A percentile compares a stretch with the other conserved stretches of the same genome.
Evolutionary conservation across 2,329 filamentous ascomycete genomes (phyloP).

Genomic region (Neonectria magnoliae): DNA sequence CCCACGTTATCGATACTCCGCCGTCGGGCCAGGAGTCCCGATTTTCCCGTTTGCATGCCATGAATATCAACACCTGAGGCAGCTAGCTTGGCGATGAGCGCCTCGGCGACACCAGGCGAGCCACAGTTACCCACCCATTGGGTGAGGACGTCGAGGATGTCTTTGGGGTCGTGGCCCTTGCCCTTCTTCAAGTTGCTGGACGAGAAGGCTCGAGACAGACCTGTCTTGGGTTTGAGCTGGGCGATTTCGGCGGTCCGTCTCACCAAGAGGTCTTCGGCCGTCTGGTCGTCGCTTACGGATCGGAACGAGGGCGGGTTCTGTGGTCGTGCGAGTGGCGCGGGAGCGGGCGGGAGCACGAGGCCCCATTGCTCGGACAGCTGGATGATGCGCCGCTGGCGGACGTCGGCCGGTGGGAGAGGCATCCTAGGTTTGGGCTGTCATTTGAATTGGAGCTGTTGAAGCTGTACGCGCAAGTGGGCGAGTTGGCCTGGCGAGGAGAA

Average conservation of each 20-base stretch:
- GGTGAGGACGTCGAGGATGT: constrained; percentile 63
- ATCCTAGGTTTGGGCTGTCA: constrained; percentile 36
- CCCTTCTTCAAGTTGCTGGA: constrained; percentile 54
- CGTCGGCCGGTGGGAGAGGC: constrained; percentile 46
- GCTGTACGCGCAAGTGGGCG: neutral
- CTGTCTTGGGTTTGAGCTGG: constrained; percentile 51
- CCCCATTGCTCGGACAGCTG: constrained; percentile 63
- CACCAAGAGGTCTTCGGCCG: constrained; percentile 65
- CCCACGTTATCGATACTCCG: constrained; percentile 60
- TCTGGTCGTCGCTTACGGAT: constrained; percentile 59
- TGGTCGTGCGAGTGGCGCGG: constrained; percentile 54
- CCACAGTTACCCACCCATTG: constrained; percentile 60
- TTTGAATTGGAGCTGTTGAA: constrained; percentile 17
- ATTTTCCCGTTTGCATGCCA: constrained; percentile 58
- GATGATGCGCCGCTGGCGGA: constrained; percentile 59
- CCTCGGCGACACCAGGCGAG: constrained; percentile 65
- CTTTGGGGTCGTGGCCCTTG: constrained; percentile 62
- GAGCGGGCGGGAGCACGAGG: constrained; percentile 53
- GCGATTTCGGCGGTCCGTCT: constrained; percentile 52
- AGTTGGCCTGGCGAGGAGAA: constrained; percentile 1
- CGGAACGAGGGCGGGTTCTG: constrained; percentile 55
- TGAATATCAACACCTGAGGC: constrained; percentile 62
- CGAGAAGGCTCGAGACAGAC: constrained; percentile 52
- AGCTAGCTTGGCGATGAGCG: constrained; percentile 61
- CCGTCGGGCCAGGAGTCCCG: constrained; percentile 58